A percentile compares a stretch with the other conserved stretches of the same genome.
Evolutionary conservation across 164 flowering plant genomes (phyloP).

Genomic region (Annona squamosa): DNA sequence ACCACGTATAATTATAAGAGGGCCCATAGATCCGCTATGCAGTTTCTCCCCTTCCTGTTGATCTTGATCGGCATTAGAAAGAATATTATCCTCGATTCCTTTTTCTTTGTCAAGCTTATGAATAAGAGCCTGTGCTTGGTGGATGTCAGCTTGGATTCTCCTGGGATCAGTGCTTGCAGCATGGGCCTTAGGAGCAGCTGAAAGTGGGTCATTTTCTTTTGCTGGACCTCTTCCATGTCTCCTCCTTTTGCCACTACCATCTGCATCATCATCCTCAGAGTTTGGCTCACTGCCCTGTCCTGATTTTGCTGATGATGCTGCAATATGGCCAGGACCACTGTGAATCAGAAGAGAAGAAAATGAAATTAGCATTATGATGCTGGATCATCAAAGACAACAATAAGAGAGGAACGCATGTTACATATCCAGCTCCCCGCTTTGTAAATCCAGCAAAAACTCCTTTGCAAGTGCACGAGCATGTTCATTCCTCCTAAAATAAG

Average conservation of each 20-base stretch:
- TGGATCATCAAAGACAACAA: slow-evolving; percentile 1
- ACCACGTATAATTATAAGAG: slow-evolving; percentile 78
- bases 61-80: slow-evolving; percentile 50
- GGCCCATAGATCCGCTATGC: slow-evolving; percentile 72
- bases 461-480: slow-evolving; percentile 65
- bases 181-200: slow-evolving; percentile 88
- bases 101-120: slow-evolving; percentile 87
- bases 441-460: slow-evolving; percentile 77
- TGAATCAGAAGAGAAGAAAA: slow-evolving; percentile 14
- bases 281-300: slow-evolving; percentile 68
- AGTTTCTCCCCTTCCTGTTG: slow-evolving; percentile 57
- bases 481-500: slow-evolving; percentile 76
- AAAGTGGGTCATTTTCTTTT: slow-evolving; percentile 60
- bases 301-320: slow-evolving; percentile 47
- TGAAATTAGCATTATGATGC: neutral
- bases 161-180: slow-evolving; percentile 72
- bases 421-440: slow-evolving; percentile 82
- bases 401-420: slow-evolving; percentile 27
- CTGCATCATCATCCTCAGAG: slow-evolving; percentile 85
- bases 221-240: slow-evolving; percentile 53
- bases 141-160: slow-evolving; percentile 68
- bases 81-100: slow-evolving; percentile 73
- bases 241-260: slow-evolving; percentile 63
- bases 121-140: slow-evolving; percentile 74
- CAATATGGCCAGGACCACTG: slow-evolving; percentile 76